Evolutionary conservation across 1,284 basidiomycete genomes (phyloP).

Genomic region (Sanghuangporus baumii): DNA sequence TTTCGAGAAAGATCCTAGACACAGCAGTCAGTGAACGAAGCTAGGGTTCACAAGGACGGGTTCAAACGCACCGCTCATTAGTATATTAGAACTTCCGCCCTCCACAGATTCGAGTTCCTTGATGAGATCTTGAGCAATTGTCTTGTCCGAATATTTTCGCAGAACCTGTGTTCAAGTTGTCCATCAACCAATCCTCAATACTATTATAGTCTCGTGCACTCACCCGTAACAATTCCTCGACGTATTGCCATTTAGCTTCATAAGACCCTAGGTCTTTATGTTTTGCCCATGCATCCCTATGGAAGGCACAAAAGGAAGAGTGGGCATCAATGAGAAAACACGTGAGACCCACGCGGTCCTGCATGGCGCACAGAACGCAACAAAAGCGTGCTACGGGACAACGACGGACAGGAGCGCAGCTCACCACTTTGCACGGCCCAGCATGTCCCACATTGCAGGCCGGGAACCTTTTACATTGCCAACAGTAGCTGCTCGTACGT

Average conservation of each 20-base stretch:
- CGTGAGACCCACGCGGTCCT: constrained; percentile 22
- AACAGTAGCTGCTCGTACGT: constrained; percentile 60
- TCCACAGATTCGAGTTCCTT: constrained; percentile 80
- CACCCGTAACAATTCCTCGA: constrained; percentile 83
- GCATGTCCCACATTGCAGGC: constrained; percentile 89
- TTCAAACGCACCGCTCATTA: constrained; percentile 56
- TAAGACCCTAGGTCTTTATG: constrained; percentile 74
- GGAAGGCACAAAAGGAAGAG: constrained; percentile 3
- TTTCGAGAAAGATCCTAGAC: constrained; percentile 40
- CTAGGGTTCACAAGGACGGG: neutral
- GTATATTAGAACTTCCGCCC: constrained; percentile 20
- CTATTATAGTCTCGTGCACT: constrained; percentile 17
- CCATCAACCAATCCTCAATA: neutral
- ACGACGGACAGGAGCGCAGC: constrained; percentile 16
- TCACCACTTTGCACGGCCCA: constrained; percentile 92
- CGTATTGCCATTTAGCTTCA: constrained; percentile 89
- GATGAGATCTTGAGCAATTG: constrained; percentile 69
- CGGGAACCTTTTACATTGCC: constrained; percentile 78
- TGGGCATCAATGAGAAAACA: constrained; percentile 15
- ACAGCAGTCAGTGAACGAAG: neutral
- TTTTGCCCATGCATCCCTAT: constrained; percentile 92
- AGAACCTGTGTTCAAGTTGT: constrained; percentile 49
- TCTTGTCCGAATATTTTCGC: constrained; percentile 79
- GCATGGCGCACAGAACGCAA: neutral
- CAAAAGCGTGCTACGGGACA: neutral